Evolutionary conservation across 164 flowering plant genomes (phyloP).

Genomic region (Brasenia schreberi): DNA sequence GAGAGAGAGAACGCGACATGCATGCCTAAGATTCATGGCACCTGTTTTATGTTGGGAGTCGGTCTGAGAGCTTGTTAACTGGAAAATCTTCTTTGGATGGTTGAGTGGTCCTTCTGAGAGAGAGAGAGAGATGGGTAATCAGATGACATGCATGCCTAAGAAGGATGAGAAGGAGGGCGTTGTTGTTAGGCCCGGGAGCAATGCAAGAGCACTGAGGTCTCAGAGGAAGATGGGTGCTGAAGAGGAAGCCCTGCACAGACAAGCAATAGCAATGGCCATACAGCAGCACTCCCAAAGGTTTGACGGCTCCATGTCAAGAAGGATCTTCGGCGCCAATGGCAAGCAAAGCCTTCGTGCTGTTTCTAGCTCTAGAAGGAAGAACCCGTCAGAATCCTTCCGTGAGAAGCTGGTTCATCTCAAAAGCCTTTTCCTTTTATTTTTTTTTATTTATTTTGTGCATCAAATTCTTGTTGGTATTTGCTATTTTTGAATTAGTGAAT

Average conservation of each 20-base stretch:
- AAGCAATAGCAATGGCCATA: constrained; percentile 63
- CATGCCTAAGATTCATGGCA: too few species aligned
- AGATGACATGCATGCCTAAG: constrained; percentile 44
- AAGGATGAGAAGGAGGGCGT: constrained; percentile 28
- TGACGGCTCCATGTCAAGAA: constrained; percentile 54
- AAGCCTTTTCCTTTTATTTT: too few species aligned
- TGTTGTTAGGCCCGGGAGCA: constrained; percentile 24
- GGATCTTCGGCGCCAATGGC: constrained; percentile 13
- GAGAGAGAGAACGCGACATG: too few species aligned
- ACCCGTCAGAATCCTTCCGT: constrained; percentile 30
- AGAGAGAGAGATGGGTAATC: constrained; percentile 41
- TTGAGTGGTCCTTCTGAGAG: not conserved
- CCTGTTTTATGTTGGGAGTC: too few species aligned
- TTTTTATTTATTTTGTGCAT: too few species aligned
- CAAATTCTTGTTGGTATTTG: too few species aligned
- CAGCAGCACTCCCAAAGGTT: constrained; percentile 71
- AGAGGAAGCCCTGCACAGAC: constrained; percentile 42
- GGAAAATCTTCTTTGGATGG: too few species aligned
- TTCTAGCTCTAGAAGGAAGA: constrained; percentile 41
- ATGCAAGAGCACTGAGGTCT: constrained; percentile 21
- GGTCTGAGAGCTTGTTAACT: too few species aligned
- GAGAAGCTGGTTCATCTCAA: constrained; percentile 33
- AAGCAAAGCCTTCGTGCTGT: constrained; percentile 19
- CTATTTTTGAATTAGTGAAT: too few species aligned
- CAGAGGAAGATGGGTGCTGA: constrained; percentile 39